Evolutionary conservation across 2,329 filamentous ascomycete genomes (phyloP).

Genomic region (Ceratocystis harringtonii): DNA sequence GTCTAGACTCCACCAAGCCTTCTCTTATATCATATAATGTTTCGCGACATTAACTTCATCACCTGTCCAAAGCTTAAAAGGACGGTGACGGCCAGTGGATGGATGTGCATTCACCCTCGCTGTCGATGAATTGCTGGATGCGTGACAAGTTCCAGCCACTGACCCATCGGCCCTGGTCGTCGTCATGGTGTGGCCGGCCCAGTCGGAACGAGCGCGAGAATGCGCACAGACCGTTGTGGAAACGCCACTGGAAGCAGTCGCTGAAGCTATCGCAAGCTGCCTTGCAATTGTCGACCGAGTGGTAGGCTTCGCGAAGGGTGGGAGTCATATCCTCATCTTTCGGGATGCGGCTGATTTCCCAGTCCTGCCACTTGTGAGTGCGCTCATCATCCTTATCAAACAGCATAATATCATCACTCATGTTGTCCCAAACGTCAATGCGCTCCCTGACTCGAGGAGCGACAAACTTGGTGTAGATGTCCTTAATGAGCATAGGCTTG

Average conservation of each 20-base stretch:
- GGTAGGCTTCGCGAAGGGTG: slow-evolving; percentile 29
- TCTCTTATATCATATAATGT: neutral
- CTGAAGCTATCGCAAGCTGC: slow-evolving; percentile 28
- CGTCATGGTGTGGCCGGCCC: slow-evolving; percentile 26
- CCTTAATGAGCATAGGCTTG: slow-evolving; percentile 29
- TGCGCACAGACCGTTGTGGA: slow-evolving; percentile 27
- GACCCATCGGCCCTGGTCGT: slow-evolving; percentile 23
- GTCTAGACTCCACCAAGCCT: no score
- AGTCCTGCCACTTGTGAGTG: slow-evolving; percentile 24
- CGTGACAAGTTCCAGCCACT: slow-evolving; percentile 31
- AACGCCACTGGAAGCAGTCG: slow-evolving; percentile 31
- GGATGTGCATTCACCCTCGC: slow-evolving; percentile 25
- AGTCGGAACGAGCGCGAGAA: slow-evolving; percentile 26
- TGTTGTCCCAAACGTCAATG: slow-evolving; percentile 39
- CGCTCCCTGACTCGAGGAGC: slow-evolving; percentile 26
- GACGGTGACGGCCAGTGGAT: slow-evolving; percentile 23
- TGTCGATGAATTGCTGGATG: slow-evolving; percentile 26
- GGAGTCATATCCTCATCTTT: slow-evolving; percentile 25
- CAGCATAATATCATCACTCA: slow-evolving; percentile 32
- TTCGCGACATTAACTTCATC: neutral
- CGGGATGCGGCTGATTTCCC: slow-evolving; percentile 20
- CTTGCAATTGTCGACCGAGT: slow-evolving; percentile 30
- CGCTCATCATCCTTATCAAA: slow-evolving; percentile 23
- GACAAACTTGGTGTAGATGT: slow-evolving; percentile 35
- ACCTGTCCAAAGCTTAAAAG: neutral